phyloP scores from a whole-genome alignment of 495 filamentous ascomycete genomes.

The Massariosphaeria phaeospora region DNA sequence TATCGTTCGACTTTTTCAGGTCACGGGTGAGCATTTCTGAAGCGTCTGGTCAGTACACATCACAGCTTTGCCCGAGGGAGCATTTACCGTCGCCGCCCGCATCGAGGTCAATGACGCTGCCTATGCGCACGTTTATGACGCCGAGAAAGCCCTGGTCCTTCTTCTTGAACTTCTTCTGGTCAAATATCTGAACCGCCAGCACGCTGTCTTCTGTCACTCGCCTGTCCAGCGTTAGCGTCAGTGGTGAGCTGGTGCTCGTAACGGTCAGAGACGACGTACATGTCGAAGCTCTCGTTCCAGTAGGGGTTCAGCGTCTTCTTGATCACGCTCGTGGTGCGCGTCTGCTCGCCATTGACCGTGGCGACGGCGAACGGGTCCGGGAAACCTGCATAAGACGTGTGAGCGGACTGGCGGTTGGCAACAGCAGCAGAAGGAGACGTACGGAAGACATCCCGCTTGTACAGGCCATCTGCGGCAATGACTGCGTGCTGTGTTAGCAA shows the following conservation, averaged over 20 bases:
- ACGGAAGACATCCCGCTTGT: constrained; percentile 99
- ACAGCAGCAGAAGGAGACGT: constrained; percentile 44
- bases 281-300: constrained; percentile 98
- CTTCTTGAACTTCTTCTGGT: constrained; percentile 99
- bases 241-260: not conserved
- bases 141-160: constrained; percentile 99
- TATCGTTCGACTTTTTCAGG: constrained; percentile 96
- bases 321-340: constrained; percentile 88
- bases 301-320: constrained; percentile 97
- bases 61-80: not conserved
- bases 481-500: constrained; percentile 54
- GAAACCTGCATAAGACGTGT: constrained; percentile 59
- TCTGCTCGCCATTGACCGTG: constrained; percentile 94
- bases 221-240: constrained; percentile 45
- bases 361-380: constrained; percentile 97
- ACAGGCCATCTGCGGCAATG: constrained; percentile 95
- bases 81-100: constrained; percentile 84
- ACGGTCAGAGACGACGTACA: constrained; percentile 55
- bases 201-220: constrained; percentile 89
- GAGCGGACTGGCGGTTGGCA: constrained; percentile 34
- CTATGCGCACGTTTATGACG: constrained; percentile 93
- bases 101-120: constrained; percentile 83
- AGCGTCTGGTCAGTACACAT: constrained; percentile 2
- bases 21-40: constrained; percentile 95
- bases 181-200: constrained; percentile 95